Conservation (phyloP, 495 filamentous ascomycete genomes). For the Rusavskia elegans region DNA sequence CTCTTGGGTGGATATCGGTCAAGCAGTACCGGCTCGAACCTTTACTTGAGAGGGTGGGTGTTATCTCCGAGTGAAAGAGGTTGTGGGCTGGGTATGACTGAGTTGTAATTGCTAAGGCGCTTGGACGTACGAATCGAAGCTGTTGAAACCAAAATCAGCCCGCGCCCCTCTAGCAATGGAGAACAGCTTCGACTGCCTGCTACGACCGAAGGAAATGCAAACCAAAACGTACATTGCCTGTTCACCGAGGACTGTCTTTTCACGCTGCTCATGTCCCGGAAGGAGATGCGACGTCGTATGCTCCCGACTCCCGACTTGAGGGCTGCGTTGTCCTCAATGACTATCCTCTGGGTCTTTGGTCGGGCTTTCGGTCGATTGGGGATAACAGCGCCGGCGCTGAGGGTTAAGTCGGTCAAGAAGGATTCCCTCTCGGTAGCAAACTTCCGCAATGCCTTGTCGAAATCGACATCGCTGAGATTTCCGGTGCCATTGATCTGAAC, state of each 20-base stretch:
- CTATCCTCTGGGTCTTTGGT: constrained; percentile 65
- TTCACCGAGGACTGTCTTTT: constrained; percentile 70
- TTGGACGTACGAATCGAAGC: constrained; percentile 81
- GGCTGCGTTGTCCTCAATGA: constrained; percentile 48
- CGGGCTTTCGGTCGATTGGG: constrained; percentile 50
- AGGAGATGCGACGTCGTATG: constrained; percentile 73
- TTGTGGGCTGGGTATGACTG: constrained; percentile 85
- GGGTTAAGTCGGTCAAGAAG: constrained; percentile 82
- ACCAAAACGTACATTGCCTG: constrained; percentile 51
- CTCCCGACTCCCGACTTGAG: constrained; percentile 50
- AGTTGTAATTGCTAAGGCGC: constrained; percentile 92
- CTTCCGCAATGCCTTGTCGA: constrained; percentile 79
- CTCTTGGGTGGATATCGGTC: constrained; percentile 81
- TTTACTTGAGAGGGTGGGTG: constrained; percentile 87
- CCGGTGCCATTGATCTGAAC: constrained; percentile 25
- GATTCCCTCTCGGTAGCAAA: constrained; percentile 88
- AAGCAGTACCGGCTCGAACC: constrained; percentile 85
- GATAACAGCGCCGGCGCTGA: constrained; percentile 70
- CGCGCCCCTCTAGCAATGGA: constrained; percentile 12
- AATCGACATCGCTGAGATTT: constrained; percentile 55
- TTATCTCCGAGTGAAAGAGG: constrained; percentile 77
- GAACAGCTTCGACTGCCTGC: constrained; percentile 10
- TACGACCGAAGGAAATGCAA: constrained; percentile 1
- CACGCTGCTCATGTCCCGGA: constrained; percentile 86
- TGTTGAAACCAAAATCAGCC: constrained; percentile 21